Evolutionary conservation across 2,329 filamentous ascomycete species (phyloP).

Genomic region (Fusarium sp.): DNA sequence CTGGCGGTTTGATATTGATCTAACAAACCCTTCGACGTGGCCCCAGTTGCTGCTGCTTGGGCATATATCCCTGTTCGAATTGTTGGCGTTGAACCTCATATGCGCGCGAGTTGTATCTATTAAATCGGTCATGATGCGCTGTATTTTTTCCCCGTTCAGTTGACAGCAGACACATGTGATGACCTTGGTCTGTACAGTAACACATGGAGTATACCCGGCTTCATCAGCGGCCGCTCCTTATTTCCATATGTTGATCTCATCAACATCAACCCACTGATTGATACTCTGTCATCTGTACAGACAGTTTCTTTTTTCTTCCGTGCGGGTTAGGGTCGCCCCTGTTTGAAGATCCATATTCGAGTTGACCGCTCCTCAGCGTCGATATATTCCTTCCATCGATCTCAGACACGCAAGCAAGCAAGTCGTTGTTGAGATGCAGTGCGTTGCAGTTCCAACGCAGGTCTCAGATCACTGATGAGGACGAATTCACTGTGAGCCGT

Average conservation of each 20-base stretch:
- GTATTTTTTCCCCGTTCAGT: constrained; percentile 7
- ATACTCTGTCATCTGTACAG: neutral
- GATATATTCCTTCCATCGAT: constrained; percentile 24
- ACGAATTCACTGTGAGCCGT: constrained; percentile 35
- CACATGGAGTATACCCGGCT: neutral
- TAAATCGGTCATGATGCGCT: constrained; percentile 11
- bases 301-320: neutral
- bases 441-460: constrained; percentile 13
- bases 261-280: constrained; percentile 1
- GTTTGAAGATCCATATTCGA: constrained; percentile 24
- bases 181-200: neutral
- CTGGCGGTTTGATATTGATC: constrained; percentile 46
- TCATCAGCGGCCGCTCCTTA: constrained; percentile 10
- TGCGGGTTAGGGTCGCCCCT: constrained; percentile 3
- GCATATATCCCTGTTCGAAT: constrained; percentile 12
- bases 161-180: constrained; percentile 4
- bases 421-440: constrained; percentile 10
- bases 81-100: constrained; percentile 13
- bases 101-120: constrained; percentile 24
- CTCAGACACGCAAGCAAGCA: constrained; percentile 34
- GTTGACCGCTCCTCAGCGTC: constrained; percentile 34
- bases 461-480: constrained; percentile 36
- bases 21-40: constrained; percentile 39
- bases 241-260: constrained; percentile 20
- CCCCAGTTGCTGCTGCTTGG: constrained; percentile 40